phyloP scores from a whole-genome alignment of 176 grass and related monocot species.

The Ensete ventricosum region DNA sequence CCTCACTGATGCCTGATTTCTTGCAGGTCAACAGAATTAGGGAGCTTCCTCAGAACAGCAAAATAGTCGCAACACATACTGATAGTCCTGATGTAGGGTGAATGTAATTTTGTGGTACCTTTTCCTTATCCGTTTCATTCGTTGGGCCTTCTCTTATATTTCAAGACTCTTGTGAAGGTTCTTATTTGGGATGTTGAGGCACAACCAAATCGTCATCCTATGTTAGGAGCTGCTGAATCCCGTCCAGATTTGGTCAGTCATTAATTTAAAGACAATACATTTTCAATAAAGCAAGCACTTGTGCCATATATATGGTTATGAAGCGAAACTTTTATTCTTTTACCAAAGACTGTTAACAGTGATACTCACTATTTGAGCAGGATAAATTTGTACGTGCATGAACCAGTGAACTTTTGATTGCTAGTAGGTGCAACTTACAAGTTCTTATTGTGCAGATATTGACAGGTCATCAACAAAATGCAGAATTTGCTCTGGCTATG shows the following conservation, averaged over 20 bases:
- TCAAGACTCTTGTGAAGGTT: conserved; percentile 40
- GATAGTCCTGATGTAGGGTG: conserved; percentile 84
- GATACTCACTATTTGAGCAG: neutral
- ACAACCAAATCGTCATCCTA: conserved; percentile 77
- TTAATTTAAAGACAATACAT: neutral
- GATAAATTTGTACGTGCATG: neutral
- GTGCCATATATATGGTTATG: neutral
- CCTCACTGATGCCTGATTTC: neutral
- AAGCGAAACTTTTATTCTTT: too few relatives aligned
- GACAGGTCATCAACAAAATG: conserved; percentile 84
- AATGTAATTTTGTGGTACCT: conserved; percentile 5
- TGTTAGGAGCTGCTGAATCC: conserved; percentile 57
- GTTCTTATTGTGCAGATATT: conserved; percentile 47
- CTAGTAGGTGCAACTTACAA: neutral
- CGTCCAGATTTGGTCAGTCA: conserved; percentile 61
- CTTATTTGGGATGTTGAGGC: conserved; percentile 91
- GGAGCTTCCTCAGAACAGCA: conserved; percentile 89
- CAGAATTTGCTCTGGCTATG: conserved; percentile 89
- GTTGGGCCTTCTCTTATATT: conserved; percentile 6
- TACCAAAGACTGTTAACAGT: too few relatives aligned
- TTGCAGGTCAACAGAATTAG: conserved; percentile 58
- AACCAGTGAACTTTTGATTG: too few relatives aligned
- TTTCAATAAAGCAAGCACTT: neutral
- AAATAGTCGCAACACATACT: conserved; percentile 89
- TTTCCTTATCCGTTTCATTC: conserved; percentile 12